Evolutionary conservation across 2,329 filamentous ascomycete species (phyloP).

Genomic region (Cadophora sp.): DNA sequence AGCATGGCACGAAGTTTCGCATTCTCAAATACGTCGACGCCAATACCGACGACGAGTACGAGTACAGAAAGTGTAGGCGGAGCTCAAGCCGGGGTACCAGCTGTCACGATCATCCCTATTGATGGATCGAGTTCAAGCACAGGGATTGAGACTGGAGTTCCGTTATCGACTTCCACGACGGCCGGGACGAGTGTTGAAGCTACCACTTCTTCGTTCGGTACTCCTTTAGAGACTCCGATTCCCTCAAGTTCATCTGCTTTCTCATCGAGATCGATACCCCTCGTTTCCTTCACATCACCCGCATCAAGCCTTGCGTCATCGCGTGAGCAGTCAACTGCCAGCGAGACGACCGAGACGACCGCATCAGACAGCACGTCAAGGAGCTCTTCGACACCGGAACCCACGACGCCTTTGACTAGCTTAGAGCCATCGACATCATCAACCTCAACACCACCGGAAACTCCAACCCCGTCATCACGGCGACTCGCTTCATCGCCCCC

Average conservation of each 20-base stretch:
- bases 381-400: neutral
- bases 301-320: neutral
- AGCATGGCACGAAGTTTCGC: slow-evolving; percentile 25
- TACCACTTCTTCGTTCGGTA: neutral
- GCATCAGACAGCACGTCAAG: neutral
- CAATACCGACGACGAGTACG: slow-evolving; percentile 9
- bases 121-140: slow-evolving; percentile 1
- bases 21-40: slow-evolving; percentile 28
- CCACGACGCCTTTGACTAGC: neutral
- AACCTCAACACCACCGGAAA: neutral
- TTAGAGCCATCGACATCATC: neutral
- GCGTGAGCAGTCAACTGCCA: neutral
- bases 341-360: neutral
- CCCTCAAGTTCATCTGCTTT: neutral
- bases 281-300: neutral
- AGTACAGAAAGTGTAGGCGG: neutral
- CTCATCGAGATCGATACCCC: neutral
- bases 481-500: neutral
- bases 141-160: neutral
- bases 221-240: neutral
- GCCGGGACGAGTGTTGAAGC: neutral
- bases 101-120: slow-evolving; percentile 26
- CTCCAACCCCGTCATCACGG: neutral
- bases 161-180: slow-evolving; percentile 7
- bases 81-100: neutral